Evolutionary conservation across 768 basidiomycete species (phyloP), one percentile per base, ranked within the genome.

Genomic region (Lanmaoa pseudosensibilis): DNA sequence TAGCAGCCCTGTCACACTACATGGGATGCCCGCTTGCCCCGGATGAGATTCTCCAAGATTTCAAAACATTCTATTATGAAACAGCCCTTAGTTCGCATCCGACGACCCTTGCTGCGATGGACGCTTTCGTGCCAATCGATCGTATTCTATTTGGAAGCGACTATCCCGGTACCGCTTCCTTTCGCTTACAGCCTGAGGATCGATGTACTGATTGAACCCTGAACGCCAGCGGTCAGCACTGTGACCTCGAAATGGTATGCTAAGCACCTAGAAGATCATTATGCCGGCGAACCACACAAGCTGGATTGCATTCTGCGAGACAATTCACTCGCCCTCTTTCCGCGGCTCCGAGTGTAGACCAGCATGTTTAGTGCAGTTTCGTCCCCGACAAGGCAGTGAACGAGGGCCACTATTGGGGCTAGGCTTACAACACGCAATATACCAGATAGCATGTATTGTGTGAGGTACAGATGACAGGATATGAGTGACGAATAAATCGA

Each of bases 101-200:
- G 41, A 69, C 78, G 23, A 85, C 76, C 48, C 72, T 88, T 19
- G 66, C 74, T 19, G 76, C 80, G 5, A 74, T 86, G 64, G 74
- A 84, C 46, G 65, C 68, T 19, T 83, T 87, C 64, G 78, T 83
- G 3, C 65, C 73, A 21, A 65, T 71, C 2, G 79, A 83, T 44
- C 83, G 70, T 36, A 69, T 91, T 51, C 71, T 90, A 25, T 90
- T 87, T 67, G 89, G 89, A 39, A 86, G 85, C 16, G 89, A 92
- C 69, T 88, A 87, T 64, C 89, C 89, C 52, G 89, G 89, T 87
- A 67, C 53, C 73, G 61, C 52, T 45, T 25, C 50, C 25, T 34
- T 32, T 18, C 30, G 15, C 46, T 9, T 40, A n/a, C 46, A 15
- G 9, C 23, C 32, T 15, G 38, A 41, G 6, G 19, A 32, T 46